Evolutionary conservation across 768 basidiomycete genomes (phyloP), one percentile per base, ranked within the genome.

Genomic region (Auriculariales sp.): DNA sequence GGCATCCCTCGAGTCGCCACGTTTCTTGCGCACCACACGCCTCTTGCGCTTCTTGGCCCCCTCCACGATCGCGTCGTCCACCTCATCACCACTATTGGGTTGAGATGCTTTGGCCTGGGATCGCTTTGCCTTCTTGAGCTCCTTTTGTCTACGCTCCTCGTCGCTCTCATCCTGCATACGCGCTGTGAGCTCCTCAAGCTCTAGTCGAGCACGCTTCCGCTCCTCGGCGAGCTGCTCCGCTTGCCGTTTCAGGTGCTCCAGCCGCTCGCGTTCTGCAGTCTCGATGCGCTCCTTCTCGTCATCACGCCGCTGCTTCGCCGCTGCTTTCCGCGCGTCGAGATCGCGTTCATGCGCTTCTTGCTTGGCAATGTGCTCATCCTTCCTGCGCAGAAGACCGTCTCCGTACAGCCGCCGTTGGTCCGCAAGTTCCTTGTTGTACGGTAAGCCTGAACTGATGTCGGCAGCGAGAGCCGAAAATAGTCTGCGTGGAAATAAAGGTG

Each of bases 391-490:
- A 72, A 98, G 81, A 58, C 74, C 82, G 53, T 88, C 83, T 11
- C 92, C 91, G 57, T 97, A 99, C 61, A 84, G 83, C 32, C 81
- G 74, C 36, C 95, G 79, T 56, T 94, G 85, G 56, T 91, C 84
- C 0, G 92, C 90, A 42, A 97, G 74, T 45, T 94, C 91, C 9
- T 75, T 71, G 56, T 72, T 86, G 64, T 97, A 98, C 0, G 91
- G 89, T 15, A 93, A 71, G 45, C 73, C 66, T 0, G 74, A 61
- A 0, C 82, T 73, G 49, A 74, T 72, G 57, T 92, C 88, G 4
- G 74, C 73, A 0, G 89, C 87, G 17, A 99, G 71, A 0, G 87
- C 79, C 9, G 75, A 82, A 66, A 97, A 97, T 7, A 93, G 64
- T 56, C 91, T 93, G 54, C 6, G 14, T 50, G 3, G 14, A 54